Conservation (phyloP, 371 early-diverging fungal species). For the Actinomortierella wolfii region DNA sequence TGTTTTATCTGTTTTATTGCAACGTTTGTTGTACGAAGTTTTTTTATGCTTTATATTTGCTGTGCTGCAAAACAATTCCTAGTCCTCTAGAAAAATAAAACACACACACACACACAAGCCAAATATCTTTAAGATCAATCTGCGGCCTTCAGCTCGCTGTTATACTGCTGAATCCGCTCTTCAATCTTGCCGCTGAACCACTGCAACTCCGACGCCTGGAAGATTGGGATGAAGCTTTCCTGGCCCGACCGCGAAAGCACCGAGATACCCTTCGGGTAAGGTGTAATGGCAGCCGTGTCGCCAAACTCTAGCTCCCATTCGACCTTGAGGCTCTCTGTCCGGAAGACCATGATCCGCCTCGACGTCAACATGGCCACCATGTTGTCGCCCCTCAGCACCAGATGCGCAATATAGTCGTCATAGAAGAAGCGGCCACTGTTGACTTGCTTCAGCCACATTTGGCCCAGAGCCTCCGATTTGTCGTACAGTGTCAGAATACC, state of each 20-base stretch:
- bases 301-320: slow-evolving; percentile 67
- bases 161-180: slow-evolving; percentile 39
- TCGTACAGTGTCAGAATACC: slow-evolving; percentile 81
- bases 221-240: slow-evolving; percentile 47
- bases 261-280: slow-evolving; percentile 41
- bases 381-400: slow-evolving; percentile 74
- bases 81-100: no score
- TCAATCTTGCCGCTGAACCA: slow-evolving; percentile 45
- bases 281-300: slow-evolving; percentile 39
- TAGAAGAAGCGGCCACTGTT: slow-evolving; percentile 80
- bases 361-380: slow-evolving; percentile 77
- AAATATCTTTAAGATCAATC: no score
- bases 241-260: slow-evolving; percentile 39
- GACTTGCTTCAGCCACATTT: slow-evolving; percentile 87
- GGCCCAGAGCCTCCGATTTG: slow-evolving; percentile 85
- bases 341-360: slow-evolving; percentile 68
- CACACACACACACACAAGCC: no score
- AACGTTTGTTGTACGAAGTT: no score
- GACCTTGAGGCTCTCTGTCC: slow-evolving; percentile 62
- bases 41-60: no score
- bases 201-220: slow-evolving; percentile 32
- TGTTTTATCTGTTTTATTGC: no score
- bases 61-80: no score
- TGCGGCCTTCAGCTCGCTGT: slow-evolving; percentile 42
- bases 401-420: slow-evolving; percentile 90